Evolutionary conservation across 1,139 yeast genomes (phyloP), one percentile per base, ranked within the genome.

Genomic region (Yamadazyma blattariae): DNA sequence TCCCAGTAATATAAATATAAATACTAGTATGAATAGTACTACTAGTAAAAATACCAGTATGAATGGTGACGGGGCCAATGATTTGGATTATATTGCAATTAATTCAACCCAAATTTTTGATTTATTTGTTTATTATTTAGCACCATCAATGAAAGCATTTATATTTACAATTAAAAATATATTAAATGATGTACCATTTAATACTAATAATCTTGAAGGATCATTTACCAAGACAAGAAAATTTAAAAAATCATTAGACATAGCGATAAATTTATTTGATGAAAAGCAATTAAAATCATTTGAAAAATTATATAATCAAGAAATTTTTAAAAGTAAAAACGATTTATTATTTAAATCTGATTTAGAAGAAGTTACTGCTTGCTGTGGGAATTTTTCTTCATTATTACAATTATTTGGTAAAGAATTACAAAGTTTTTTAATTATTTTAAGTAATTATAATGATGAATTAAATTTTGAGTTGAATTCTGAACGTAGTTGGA

Each of bases 331-430:
- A 24, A 38, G 48, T 19, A 42, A 47, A 18, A 49, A 67, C 0
- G 67, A 64, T 28, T 51, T 64, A 32, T 57, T 63, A n/a, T 66
- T 69, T 32, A 70, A 73, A 40, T 75, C 85, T 1, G 82, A 80
- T 40, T 83, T 82, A 45, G 95, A 86, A 54, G 92, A 83, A 45
- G 83, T 84, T 5, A 85, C 92, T 1, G 95, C 95, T 0, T 77
- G 87, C 37, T 85, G 94, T 61, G 94, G 92, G 2, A 84, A 86
- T 51, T 86, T 85, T 52, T 72, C 89, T 0, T 75, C 81, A 25
- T 69, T 84, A 24, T 52, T 87, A 27, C 74, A 77, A 3, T 78
- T 82, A 38, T 79, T 78, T 49, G 80, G 87, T 1, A 66, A 66
- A 33, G 89, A 81, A 42, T 57, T 85, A 36, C 56, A 60, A 23